A percentile compares a stretch with the other conserved stretches of the same genome.
Evolutionary conservation across 2,329 filamentous ascomycete genomes (phyloP).

Genomic region (Ophiocordyceps camponoti-floridani): DNA sequence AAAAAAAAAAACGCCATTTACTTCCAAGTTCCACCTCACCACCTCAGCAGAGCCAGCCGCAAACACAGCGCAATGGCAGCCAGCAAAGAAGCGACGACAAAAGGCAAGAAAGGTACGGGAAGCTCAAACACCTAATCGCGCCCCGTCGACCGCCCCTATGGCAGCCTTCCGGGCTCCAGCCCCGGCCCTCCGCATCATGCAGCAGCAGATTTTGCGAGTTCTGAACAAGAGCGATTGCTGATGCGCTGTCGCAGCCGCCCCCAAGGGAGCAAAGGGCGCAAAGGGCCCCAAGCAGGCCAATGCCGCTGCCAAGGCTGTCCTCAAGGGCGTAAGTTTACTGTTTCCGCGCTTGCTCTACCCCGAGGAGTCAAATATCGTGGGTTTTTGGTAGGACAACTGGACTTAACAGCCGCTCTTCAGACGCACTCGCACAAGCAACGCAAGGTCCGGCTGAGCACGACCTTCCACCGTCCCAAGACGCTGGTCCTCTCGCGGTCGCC

Average conservation of each 20-base stretch:
- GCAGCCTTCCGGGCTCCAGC: not conserved
- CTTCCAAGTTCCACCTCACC: not conserved
- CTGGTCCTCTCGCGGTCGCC: conserved; percentile 76
- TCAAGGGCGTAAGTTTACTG: conserved; percentile 67
- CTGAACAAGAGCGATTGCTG: conserved; percentile 54
- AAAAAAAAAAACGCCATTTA: not conserved
- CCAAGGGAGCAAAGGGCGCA: conserved; percentile 40
- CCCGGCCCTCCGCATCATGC: conserved; percentile 32
- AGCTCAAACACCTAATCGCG: not conserved
- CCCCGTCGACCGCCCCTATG: too few species aligned
- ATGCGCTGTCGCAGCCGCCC: conserved; percentile 41
- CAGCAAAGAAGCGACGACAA: conserved; percentile 13
- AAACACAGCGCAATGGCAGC: conserved; percentile 16
- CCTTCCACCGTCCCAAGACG: conserved; percentile 97
- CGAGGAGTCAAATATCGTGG: not conserved
- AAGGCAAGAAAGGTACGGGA: conserved; percentile 31
- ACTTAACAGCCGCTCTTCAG: conserved; percentile 12
- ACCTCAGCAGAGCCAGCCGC: not conserved
- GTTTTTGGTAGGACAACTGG: not conserved
- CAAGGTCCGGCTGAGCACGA: conserved; percentile 84
- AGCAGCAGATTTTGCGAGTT: conserved; percentile 66
- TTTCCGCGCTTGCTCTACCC: not conserved
- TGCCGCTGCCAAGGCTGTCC: conserved; percentile 85
- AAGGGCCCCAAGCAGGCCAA: conserved; percentile 70
- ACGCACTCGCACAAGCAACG: conserved; percentile 59